Base-by-base conservation (phyloP, 768 basidiomycete species). In the Lepiota venenata region DNA sequence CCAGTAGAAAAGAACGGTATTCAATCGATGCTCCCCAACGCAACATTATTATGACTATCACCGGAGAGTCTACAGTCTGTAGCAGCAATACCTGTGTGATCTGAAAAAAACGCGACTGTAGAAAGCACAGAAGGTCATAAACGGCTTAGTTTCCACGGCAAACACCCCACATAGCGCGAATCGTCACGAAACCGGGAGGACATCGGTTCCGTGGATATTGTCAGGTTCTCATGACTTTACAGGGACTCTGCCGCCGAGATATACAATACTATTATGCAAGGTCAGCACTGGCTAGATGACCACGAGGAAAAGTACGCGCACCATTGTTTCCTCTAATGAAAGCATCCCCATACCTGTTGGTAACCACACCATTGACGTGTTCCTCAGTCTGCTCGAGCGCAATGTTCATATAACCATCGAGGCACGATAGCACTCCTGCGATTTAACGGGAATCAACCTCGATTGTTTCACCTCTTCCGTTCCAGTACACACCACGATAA, bases 391-490 rank as follows among this genome's bases (percentile, higher is more conserved):
- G 91, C 71, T 99, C 97, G 35, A 98, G 73, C 12, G 93, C 97
- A 47, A 98, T 96, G 72, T 98, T 98, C 97, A 99, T 98, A 70
- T 97, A 98, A 0, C 95, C 95, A 70, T 98, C 97, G 20, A 98
- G 79, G 64, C 97, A 98, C 2, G 93, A 95, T 12, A 99, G 73
- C 2, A 94, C 79, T 16, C 96, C 96, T 98, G 56, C 4, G 36
- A 18, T 38, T 8, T 10, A 27, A 35, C 22, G 20, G 47, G 3
- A 44, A 27, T 54, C n/a, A 47, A 32, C 32, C 38, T 37, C n/a
- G 12, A 11, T 44, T n/a, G 27, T 35, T 10, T 16, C n/a, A 32
- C 27, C 16, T 45, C 44, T 46, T 11, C 46, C 1, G 29, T 51
- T 20, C 22, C 10, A 51, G 36, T 10, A 66, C 80, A 39, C 54